These are phyloP conservation scores for Hypoxylon sp. DNA, from an alignment of 2,329 filamentous ascomycete genomes.

Conservation along the genomic window DNA sequence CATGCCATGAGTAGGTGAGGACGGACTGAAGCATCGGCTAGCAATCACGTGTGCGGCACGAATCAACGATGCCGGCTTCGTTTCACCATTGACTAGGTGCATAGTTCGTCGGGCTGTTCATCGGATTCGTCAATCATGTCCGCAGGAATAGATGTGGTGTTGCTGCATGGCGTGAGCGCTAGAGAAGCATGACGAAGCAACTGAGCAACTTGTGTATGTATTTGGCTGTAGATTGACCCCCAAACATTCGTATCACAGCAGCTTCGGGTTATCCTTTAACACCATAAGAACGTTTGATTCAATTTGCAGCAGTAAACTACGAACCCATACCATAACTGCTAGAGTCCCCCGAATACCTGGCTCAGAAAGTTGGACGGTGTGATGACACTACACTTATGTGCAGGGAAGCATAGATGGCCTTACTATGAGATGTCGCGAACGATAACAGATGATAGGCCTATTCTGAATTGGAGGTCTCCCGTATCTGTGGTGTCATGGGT, in stretches of 20 bases:
- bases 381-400: too few species aligned
- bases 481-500: neutral
- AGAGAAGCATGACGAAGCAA: constrained; percentile 35
- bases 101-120: constrained; percentile 38
- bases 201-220: constrained; percentile 11
- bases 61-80: constrained; percentile 41
- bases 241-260: neutral
- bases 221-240: neutral
- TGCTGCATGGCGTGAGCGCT: constrained; percentile 42
- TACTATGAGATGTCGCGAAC: too few species aligned
- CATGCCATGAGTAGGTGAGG: constrained; percentile 29
- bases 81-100: constrained; percentile 51
- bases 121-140: constrained; percentile 39
- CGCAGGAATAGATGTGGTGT: constrained; percentile 34
- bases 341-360: too few species aligned
- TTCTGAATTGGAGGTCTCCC: too few species aligned
- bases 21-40: constrained; percentile 45
- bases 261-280: too few species aligned
- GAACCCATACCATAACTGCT: too few species aligned
- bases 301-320: too few species aligned
- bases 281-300: too few species aligned
- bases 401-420: too few species aligned
- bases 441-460: too few species aligned
- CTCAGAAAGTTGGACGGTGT: too few species aligned
- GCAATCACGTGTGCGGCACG: constrained; percentile 46